Evolutionary conservation across 2,329 filamentous ascomycete genomes (phyloP), one percentile per base, ranked within the genome.

Genomic region (Talaromyces atroroseus): DNA sequence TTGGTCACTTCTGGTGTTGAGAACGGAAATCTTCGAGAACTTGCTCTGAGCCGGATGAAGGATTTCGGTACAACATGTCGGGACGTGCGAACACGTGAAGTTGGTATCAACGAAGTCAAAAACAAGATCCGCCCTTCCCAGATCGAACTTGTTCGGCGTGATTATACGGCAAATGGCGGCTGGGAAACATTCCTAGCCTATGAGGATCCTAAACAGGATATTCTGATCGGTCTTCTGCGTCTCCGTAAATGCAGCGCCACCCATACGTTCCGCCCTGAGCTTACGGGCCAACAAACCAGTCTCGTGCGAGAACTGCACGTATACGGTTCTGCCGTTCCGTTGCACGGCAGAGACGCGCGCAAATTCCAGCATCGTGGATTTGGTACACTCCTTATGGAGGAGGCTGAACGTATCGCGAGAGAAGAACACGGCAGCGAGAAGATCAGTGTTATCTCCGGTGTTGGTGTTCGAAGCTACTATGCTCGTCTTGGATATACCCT

Each of bases 331-430:
- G 94, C 95, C 0, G 94, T 99, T n/a, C 95, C 94, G 0, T 89
- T 99, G 47, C 94, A 99, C 73, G 92, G 91, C 8, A 83, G 95
- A 56, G 94, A 99, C 65, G 91, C 92, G 20, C 87, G 89, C 73
- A 97, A 97, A 74, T 97, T 97, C 74, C 94, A 99, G 76, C 94
- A 99, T 75, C 94, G 96, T 71, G 94, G 94, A 0, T 99, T 95
- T 63, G 94, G 94, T 49, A 99, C 94, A 1, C 73, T 99, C 59
- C 70, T 99, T 62, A 99, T 99, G 95, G 92, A 97, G 68, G 92
- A 97, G 75, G 95, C 94, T 0, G 94, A 97, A 76, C 82, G 92
- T 52, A 99, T 99, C 62, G 92, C 95, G 0, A 82, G 90, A 55
- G 88, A 96, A 62, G 94, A 99, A 75, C 94, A 99, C 68, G 89